Conservation (phyloP, 441 rosid species). For the Brassica balearica region DNA sequence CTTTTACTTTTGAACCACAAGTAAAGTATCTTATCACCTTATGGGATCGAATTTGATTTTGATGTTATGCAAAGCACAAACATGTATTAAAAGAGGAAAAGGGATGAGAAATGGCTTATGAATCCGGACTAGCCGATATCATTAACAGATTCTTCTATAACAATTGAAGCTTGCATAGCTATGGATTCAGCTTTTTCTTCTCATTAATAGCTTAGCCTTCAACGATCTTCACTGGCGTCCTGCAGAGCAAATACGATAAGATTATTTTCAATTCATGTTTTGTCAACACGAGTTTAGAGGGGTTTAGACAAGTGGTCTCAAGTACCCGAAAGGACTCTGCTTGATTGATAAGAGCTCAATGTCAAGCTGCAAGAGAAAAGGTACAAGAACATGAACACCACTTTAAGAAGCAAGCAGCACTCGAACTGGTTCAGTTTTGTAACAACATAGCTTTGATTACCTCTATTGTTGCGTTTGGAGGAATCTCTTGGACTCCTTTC, state of each 20-base stretch:
- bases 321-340: slow-evolving; percentile 92
- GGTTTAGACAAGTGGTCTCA: not conserved
- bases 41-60: slow-evolving; percentile 15
- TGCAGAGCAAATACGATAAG: slow-evolving; percentile 40
- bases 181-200: not conserved
- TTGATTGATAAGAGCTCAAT: slow-evolving; percentile 90
- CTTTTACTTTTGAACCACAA: slow-evolving; percentile 15
- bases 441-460: slow-evolving; percentile 36
- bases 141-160: slow-evolving; percentile 26
- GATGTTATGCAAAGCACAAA: slow-evolving; percentile 25
- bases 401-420: not conserved
- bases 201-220: slow-evolving; percentile 61
- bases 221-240: slow-evolving; percentile 78
- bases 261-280: not conserved
- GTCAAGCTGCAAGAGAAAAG: slow-evolving; percentile 65
- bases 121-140: slow-evolving; percentile 5
- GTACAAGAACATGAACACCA: slow-evolving; percentile 17
- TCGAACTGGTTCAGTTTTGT: not conserved
- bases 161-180: slow-evolving; percentile 27
- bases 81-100: not conserved
- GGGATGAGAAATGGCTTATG: not conserved
- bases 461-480: slow-evolving; percentile 81
- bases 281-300: not conserved
- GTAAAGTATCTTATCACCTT: slow-evolving; percentile 28
- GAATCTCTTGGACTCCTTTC: slow-evolving; percentile 80